Percentiles rank a stretch among this genome's conserved stretches.
Evolutionary conservation across 768 basidiomycete genomes (phyloP).

Genomic region (Tricholoma sp.): DNA sequence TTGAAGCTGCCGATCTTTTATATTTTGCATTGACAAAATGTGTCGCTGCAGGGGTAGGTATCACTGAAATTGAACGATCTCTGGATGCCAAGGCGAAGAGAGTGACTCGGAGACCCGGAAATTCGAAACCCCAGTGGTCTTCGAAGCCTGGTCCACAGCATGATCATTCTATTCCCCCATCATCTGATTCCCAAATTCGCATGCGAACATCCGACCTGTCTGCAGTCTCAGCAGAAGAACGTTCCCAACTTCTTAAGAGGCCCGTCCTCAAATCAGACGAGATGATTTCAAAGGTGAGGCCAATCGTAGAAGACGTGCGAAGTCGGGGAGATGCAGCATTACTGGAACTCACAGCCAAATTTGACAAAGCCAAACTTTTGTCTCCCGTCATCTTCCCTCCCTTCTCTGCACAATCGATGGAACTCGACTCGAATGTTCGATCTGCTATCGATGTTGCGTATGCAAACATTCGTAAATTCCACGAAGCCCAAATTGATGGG

Average conservation of each 20-base stretch:
- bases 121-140: constrained; percentile 84
- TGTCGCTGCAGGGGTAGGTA: constrained; percentile 71
- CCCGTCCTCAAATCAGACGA: constrained; percentile 85
- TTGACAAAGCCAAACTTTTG: constrained; percentile 74
- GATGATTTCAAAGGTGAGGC: constrained; percentile 91
- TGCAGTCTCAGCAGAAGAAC: constrained; percentile 41
- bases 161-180: constrained; percentile 15
- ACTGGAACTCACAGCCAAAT: constrained; percentile 85
- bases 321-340: constrained; percentile 81
- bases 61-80: constrained; percentile 79
- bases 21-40: constrained; percentile 92
- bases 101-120: constrained; percentile 81
- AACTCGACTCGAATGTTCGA: constrained; percentile 57
- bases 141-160: constrained; percentile 20
- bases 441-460: constrained; percentile 89
- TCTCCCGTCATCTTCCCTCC: constrained; percentile 76
- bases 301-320: constrained; percentile 89
- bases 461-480: constrained; percentile 87
- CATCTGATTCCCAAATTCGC: constrained; percentile 48
- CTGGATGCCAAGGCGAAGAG: constrained; percentile 84
- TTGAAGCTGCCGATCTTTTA: constrained; percentile 91
- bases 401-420: constrained; percentile 60
- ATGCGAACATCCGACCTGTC: constrained; percentile 74
- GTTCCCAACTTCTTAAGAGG: constrained; percentile 70
- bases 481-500: constrained; percentile 77